Percentiles rank a stretch among this genome's conserved stretches.
These are phyloP conservation scores for Acer yangbiense DNA, from an alignment of 345 rosid genomes.

Conservation along the genomic window DNA sequence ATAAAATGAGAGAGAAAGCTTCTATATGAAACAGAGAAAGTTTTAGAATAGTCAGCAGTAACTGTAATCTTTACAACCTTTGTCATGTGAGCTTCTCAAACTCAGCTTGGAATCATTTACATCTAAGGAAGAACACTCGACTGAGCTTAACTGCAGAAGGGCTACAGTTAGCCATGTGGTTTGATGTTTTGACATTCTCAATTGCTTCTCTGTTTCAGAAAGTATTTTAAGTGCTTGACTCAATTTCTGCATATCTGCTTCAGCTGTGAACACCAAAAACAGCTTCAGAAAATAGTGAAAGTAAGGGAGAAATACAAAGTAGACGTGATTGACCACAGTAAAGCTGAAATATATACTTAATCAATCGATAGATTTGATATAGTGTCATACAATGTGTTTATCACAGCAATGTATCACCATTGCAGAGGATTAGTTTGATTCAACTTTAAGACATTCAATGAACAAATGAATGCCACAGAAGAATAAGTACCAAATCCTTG, in stretches of 20 bases:
- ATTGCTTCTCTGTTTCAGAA: slow-evolving; percentile 90
- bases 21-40: background rate
- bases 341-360: background rate
- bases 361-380: background rate
- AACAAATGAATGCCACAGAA: background rate
- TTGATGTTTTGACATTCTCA: slow-evolving; percentile 88
- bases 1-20: background rate
- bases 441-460: background rate
- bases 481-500: background rate
- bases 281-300: background rate
- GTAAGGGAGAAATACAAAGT: background rate
- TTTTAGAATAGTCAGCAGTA: background rate
- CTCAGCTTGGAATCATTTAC: slow-evolving; percentile 44
- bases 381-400: background rate
- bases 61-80: slow-evolving; percentile 41
- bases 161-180: slow-evolving; percentile 98
- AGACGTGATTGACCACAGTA: background rate
- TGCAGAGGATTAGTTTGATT: background rate
- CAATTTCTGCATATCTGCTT: slow-evolving; percentile 71
- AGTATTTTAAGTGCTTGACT: slow-evolving; percentile 81
- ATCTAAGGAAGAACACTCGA: slow-evolving; percentile 51
- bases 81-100: slow-evolving; percentile 46
- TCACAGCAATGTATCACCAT: background rate
- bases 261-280: slow-evolving; percentile 50
- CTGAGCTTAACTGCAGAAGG: slow-evolving; percentile 76